Conservation (phyloP, 2,329 filamentous ascomycete genomes). For the Fusarium sp. region DNA sequence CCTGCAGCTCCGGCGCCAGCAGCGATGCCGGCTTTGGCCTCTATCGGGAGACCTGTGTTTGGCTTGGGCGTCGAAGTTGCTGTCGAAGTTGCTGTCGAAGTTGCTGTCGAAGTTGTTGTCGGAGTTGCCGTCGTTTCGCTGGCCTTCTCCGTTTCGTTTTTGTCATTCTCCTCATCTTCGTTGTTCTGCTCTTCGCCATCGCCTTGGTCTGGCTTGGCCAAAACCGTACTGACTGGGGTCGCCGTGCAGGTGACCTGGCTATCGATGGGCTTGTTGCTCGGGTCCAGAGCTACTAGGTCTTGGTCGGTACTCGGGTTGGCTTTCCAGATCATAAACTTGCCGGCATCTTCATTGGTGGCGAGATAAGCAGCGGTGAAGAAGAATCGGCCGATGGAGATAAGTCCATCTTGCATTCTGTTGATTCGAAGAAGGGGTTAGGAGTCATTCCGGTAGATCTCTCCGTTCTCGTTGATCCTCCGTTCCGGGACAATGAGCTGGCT, state of each 20-base stretch:
- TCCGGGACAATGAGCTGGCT: neutral
- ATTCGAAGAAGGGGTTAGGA: neutral
- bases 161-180: neutral
- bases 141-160: neutral
- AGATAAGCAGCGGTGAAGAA: neutral
- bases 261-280: neutral
- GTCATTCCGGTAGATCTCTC: neutral
- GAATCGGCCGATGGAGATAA: neutral
- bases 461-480: neutral
- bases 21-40: neutral
- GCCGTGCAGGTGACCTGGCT: neutral
- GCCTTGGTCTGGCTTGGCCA: neutral
- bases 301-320: neutral
- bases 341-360: neutral
- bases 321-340: neutral
- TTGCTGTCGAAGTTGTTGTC: neutral
- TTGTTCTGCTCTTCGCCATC: neutral
- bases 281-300: neutral
- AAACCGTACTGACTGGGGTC: neutral
- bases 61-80: neutral
- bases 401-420: no score
- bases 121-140: neutral
- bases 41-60: neutral
- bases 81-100: neutral
- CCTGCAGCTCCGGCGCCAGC: neutral